phyloP scores from a whole-genome alignment of 345 rosid species.

The Acer negundo region DNA sequence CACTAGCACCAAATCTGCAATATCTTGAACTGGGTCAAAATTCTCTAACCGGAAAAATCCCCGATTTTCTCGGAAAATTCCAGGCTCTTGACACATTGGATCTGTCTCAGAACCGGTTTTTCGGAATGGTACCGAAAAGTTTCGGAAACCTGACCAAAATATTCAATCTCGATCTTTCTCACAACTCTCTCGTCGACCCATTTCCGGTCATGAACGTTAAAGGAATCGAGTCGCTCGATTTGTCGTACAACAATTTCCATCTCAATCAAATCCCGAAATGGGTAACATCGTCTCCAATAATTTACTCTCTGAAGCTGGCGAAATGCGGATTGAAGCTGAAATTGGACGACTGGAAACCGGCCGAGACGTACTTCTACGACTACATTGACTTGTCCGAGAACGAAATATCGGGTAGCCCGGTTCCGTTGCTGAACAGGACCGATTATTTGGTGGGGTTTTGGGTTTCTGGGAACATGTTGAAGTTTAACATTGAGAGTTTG shows the following conservation, averaged over 20 bases:
- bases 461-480: constrained; percentile 56
- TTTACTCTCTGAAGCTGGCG: constrained; percentile 71
- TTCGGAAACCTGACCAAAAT: constrained; percentile 74
- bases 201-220: constrained; percentile 70
- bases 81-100: constrained; percentile 60
- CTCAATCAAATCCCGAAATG: constrained; percentile 64
- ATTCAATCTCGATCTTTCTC: constrained; percentile 73
- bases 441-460: constrained; percentile 52
- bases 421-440: constrained; percentile 52
- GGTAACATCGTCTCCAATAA: constrained; percentile 74
- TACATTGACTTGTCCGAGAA: constrained; percentile 68
- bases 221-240: constrained; percentile 78
- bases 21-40: constrained; percentile 66
- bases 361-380: constrained; percentile 67
- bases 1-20: constrained; percentile 45
- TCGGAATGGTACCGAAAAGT: constrained; percentile 55
- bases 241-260: constrained; percentile 61
- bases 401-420: constrained; percentile 63
- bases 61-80: constrained; percentile 58
- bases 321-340: constrained; percentile 67
- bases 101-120: constrained; percentile 54
- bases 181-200: constrained; percentile 59
- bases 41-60: constrained; percentile 55
- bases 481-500: constrained; percentile 49
- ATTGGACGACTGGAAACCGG: constrained; percentile 61